Conservation (phyloP, 108 stramenopile genomes). For the Skeletonema tropicum region DNA sequence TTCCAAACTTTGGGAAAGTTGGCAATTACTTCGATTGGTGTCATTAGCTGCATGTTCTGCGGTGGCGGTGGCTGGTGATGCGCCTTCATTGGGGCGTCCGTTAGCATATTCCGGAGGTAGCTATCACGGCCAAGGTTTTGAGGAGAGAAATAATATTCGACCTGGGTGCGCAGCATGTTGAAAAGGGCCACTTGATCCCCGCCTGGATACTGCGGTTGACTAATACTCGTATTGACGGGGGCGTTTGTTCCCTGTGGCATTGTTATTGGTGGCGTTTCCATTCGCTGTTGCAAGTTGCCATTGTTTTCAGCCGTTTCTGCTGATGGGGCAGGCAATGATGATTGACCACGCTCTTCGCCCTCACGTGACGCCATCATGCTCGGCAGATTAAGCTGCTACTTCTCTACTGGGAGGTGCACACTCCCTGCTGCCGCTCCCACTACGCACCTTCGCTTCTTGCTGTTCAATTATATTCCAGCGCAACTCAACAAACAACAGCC, state of each 20-base stretch:
- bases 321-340: neutral
- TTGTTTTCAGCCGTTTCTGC: neutral
- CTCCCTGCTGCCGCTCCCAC: no score
- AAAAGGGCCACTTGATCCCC: constrained; percentile 12
- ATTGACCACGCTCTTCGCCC: neutral
- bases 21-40: constrained; percentile 53
- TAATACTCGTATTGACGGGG: neutral
- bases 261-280: neutral
- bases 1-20: constrained; percentile 66
- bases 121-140: constrained; percentile 62
- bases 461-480: no score
- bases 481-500: no score
- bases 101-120: constrained; percentile 56
- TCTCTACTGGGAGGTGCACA: no score
- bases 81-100: constrained; percentile 15
- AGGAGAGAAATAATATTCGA: constrained; percentile 71
- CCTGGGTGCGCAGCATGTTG: constrained; percentile 46
- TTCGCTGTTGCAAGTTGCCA: neutral
- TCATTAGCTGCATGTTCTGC: constrained; percentile 24
- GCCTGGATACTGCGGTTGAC: neutral
- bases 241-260: neutral
- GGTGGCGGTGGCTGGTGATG: constrained; percentile 38
- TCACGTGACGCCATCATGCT: neutral
- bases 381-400: no score
- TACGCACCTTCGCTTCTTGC: no score